Evolutionary conservation across 2,329 filamentous ascomycete genomes (phyloP).

Genomic region (Tolypocladium album): DNA sequence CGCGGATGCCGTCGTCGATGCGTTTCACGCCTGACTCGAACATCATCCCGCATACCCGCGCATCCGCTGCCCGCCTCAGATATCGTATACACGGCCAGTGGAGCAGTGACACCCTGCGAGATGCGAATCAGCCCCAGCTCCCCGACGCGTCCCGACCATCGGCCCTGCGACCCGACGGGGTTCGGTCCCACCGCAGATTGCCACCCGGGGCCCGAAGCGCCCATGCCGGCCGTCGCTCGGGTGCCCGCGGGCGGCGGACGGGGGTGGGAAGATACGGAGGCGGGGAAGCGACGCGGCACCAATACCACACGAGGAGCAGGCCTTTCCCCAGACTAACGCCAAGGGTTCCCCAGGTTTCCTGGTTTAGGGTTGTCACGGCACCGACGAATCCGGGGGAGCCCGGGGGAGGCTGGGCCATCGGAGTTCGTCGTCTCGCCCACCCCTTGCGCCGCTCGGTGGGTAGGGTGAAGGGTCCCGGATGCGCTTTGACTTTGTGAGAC

Average conservation of each 20-base stretch:
- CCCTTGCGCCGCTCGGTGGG: not conserved
- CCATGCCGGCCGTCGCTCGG: not conserved
- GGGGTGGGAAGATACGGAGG: not conserved
- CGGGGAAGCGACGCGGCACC: not conserved
- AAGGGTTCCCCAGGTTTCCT: not conserved
- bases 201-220: not conserved
- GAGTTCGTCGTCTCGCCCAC: not conserved
- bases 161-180: not conserved
- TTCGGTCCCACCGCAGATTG: not conserved
- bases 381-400: not conserved
- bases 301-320: not conserved
- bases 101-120: not conserved
- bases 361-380: not conserved
- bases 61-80: not conserved
- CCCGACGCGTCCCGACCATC: not conserved
- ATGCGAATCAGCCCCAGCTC: not conserved
- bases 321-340: not conserved
- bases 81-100: not conserved
- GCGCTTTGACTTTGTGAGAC: not conserved
- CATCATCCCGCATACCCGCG: not conserved
- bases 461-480: too few species aligned
- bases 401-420: not conserved
- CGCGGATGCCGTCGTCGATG: too few species aligned
- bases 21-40: not conserved
- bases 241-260: not conserved